Evolutionary conservation across 2,329 filamentous ascomycete species (phyloP).

Genomic region (Botrytis porri): DNA sequence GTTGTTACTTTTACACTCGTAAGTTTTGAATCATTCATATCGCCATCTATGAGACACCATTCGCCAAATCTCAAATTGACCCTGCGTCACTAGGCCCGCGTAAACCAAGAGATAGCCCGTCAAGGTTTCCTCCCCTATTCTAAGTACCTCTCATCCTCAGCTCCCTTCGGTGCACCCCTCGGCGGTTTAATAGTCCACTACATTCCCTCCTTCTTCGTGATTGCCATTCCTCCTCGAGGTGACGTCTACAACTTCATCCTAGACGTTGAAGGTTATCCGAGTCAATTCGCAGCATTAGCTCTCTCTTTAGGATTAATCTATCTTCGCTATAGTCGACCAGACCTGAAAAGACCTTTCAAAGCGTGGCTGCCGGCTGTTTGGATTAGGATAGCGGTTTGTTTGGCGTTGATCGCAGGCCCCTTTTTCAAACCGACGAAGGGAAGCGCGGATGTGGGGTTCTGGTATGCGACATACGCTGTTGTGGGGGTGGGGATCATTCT

Average conservation of each 20-base stretch:
- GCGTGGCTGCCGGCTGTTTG: conserved; percentile 36
- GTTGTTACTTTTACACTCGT: conserved; percentile 54
- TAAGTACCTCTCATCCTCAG: conserved; percentile 35
- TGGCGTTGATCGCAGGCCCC: conserved; percentile 39
- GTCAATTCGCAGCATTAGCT: conserved; percentile 45
- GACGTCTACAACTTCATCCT: conserved; percentile 40
- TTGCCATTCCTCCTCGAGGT: conserved; percentile 48
- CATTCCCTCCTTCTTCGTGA: conserved; percentile 57
- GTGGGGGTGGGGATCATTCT: conserved; percentile 51
- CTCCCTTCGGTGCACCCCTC: conserved; percentile 31
- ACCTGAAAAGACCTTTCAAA: conserved; percentile 35
- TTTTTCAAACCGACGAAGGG: conserved; percentile 42
- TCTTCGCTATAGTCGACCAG: conserved; percentile 55
- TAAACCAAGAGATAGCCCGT: conserved; percentile 49
- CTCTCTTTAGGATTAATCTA: conserved; percentile 38
- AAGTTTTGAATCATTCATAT: conserved; percentile 33
- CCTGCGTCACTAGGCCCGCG: conserved; percentile 41
- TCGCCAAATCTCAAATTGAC: not conserved
- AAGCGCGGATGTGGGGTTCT: conserved; percentile 45
- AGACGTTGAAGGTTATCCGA: conserved; percentile 42
- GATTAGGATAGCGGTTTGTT: conserved; percentile 32
- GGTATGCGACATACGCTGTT: conserved; percentile 54
- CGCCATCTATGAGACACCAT: not conserved
- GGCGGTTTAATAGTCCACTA: conserved; percentile 55
- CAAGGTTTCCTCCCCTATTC: conserved; percentile 49